Evolutionary conservation across 208 protist genomes (phyloP).

Genomic region (Lotmaria passim): DNA sequence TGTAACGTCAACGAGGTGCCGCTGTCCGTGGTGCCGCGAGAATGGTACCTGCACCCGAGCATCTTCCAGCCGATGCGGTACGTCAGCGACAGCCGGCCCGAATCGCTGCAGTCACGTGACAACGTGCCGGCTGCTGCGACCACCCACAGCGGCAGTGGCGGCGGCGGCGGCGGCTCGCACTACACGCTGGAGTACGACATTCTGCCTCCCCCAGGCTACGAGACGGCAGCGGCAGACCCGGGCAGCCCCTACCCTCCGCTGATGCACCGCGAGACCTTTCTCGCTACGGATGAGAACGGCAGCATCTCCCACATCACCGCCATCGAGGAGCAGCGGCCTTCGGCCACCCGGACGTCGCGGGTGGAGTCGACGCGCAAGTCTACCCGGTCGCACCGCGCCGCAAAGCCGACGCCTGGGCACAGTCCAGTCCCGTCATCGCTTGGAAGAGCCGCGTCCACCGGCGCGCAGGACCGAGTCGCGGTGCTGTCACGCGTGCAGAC

Average conservation of each 20-base stretch:
- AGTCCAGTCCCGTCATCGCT: conserved; percentile 14
- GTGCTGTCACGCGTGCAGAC: conserved; percentile 13
- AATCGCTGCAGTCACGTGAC: conserved; percentile 1
- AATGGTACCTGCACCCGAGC: conserved; percentile 77
- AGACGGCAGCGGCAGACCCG: not conserved
- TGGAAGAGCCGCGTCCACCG: conserved; percentile 7
- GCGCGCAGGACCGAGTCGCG: conserved; percentile 13
- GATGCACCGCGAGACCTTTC: conserved; percentile 14
- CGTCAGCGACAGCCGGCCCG: conserved; percentile 6
- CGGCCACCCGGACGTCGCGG: conserved; percentile 4
- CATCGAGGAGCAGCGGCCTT: conserved; percentile 31
- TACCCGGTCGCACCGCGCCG: conserved; percentile 10
- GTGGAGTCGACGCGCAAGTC: conserved; percentile 13
- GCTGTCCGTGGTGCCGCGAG: conserved; percentile 69
- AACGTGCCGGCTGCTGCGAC: conserved; percentile 3
- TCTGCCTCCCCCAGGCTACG: conserved; percentile 27
- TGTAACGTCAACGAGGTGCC: conserved; percentile 59
- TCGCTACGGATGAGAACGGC: conserved; percentile 24
- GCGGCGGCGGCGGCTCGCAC: conserved; percentile 8
- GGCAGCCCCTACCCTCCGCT: conserved; percentile 7
- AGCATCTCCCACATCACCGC: conserved; percentile 30
- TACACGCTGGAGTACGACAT: conserved; percentile 20
- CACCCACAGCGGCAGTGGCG: not conserved
- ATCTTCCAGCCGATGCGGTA: conserved; percentile 68
- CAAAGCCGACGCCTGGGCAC: conserved; percentile 5